Percentiles rank a stretch among this genome's conserved stretches.
phyloP scores from a whole-genome alignment of 441 rosid species.

The Iberis amara region DNA sequence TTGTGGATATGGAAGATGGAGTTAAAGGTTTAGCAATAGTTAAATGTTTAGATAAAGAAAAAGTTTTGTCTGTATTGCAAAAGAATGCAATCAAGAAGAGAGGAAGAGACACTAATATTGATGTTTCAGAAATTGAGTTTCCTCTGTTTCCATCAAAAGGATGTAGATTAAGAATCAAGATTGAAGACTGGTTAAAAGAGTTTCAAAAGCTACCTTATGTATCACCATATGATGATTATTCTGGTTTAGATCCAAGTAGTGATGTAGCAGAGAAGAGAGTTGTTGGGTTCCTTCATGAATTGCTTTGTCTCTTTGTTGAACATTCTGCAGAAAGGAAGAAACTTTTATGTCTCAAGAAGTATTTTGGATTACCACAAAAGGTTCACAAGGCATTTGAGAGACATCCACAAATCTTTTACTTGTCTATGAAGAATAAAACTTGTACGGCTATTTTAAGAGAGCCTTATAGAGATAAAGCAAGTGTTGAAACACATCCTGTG shows the following conservation, averaged over 20 bases:
- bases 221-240: conserved; percentile 68
- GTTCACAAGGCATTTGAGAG: conserved; percentile 76
- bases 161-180: conserved; percentile 63
- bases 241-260: conserved; percentile 53
- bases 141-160: conserved; percentile 80
- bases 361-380: conserved; percentile 53
- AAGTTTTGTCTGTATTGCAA: conserved; percentile 48
- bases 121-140: conserved; percentile 42
- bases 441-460: conserved; percentile 78
- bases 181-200: conserved; percentile 57
- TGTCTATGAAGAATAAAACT: conserved; percentile 62
- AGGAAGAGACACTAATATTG: conserved; percentile 15
- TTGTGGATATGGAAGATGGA: conserved; percentile 70
- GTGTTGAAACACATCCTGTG: conserved; percentile 60
- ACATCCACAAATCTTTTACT: conserved; percentile 76
- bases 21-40: conserved; percentile 51
- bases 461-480: conserved; percentile 43
- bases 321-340: conserved; percentile 71
- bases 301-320: conserved; percentile 75
- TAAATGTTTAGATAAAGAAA: conserved; percentile 26
- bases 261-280: conserved; percentile 80
- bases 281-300: conserved; percentile 74
- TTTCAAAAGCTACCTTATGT: conserved; percentile 67
- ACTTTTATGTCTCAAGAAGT: conserved; percentile 50
- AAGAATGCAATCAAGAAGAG: conserved; percentile 46